These are phyloP conservation scores for Suhomyces emberorum DNA, from an alignment of 805 yeast species.

Conservation along the genomic window DNA sequence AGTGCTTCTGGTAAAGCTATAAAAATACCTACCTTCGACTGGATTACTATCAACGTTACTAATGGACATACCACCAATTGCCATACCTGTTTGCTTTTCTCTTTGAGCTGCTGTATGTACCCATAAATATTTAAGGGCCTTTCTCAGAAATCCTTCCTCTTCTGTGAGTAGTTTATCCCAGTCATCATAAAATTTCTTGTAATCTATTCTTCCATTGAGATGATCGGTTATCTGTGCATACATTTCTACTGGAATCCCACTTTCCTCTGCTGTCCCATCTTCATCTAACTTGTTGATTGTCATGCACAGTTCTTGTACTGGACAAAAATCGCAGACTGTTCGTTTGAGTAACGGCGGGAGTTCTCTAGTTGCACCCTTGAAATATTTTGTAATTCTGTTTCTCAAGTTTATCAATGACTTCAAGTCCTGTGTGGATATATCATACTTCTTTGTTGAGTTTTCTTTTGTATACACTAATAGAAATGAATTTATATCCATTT, in stretches of 20 bases:
- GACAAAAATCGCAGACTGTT: slow-evolving; percentile 62
- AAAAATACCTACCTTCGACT: slow-evolving; percentile 32
- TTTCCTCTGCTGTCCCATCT: slow-evolving; percentile 50
- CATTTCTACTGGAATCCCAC: slow-evolving; percentile 49
- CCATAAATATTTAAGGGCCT: slow-evolving; percentile 66
- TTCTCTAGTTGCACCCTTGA: slow-evolving; percentile 47
- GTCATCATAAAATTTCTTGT: slow-evolving; percentile 56
- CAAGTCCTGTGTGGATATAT: slow-evolving; percentile 53
- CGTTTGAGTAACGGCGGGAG: slow-evolving; percentile 54
- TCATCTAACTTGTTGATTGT: slow-evolving; percentile 58
- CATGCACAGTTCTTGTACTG: slow-evolving; percentile 58
- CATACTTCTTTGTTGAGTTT: slow-evolving; percentile 52
- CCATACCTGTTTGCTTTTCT: slow-evolving; percentile 58
- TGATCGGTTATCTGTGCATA: slow-evolving; percentile 52
- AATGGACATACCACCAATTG: slow-evolving; percentile 51
- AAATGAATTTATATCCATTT: slow-evolving; percentile 59
- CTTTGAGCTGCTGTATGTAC: slow-evolving; percentile 54
- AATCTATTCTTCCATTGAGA: slow-evolving; percentile 35
- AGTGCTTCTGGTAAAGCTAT: slow-evolving; percentile 45
- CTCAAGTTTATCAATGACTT: slow-evolving; percentile 68
- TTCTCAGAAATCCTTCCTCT: slow-evolving; percentile 62
- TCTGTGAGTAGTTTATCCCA: slow-evolving; percentile 74
- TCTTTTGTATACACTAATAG: slow-evolving; percentile 72
- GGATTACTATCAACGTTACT: slow-evolving; percentile 20
- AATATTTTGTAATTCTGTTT: slow-evolving; percentile 60